Base-by-base conservation (phyloP, 768 basidiomycete genomes). In the Podaxis mareebaensis region DNA sequence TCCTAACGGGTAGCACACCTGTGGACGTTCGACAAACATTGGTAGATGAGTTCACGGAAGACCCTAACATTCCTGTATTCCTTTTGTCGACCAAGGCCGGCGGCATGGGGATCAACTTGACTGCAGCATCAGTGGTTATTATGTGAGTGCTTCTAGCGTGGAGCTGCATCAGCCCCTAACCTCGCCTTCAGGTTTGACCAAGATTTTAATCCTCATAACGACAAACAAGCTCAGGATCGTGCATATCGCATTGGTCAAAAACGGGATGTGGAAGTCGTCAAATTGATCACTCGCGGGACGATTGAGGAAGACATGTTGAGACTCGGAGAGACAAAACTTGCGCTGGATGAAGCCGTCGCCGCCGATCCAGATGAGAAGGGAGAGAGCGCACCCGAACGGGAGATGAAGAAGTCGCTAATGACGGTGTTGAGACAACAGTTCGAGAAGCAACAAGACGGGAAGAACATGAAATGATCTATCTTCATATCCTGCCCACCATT, bases 191-290 rank as follows among this genome's bases (percentile, higher is more conserved):
- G 90, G 86, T 97, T 95, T 72, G 96, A 99, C 72, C 95, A 96
- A 72, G 96, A 99, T 73, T 99, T 98, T 77, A 99, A 99, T 73
- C 93, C 93, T 3, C 93, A 95, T 77, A 99, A 99, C 73, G 97
- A 99, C 76, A 87, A 91, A 65, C 97, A 99, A 77, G 97, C 97
- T 0, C 95, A 96, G 64, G 97, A 99, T 75, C 88, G 97, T 38
- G 95, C 95, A 26, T 99, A 98, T 75, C 91, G 97, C 28, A 97
- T 99, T 67, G 96, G 95, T 24, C 95, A 97, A 75, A 94, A 92
- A 72, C 87, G 89, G 56, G 89, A 96, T 67, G 96, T 99, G 10
- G 94, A 96, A 36, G 94, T 99, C 6, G 86, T 98, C 71, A 97
- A 96, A 72, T 82, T 99, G 11, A 94, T 99, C 67, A 91, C 94